A percentile compares a stretch with the other conserved stretches of the same genome.
phyloP scores from a whole-genome alignment of 768 basidiomycete genomes.

The Harrya chromipes region DNA sequence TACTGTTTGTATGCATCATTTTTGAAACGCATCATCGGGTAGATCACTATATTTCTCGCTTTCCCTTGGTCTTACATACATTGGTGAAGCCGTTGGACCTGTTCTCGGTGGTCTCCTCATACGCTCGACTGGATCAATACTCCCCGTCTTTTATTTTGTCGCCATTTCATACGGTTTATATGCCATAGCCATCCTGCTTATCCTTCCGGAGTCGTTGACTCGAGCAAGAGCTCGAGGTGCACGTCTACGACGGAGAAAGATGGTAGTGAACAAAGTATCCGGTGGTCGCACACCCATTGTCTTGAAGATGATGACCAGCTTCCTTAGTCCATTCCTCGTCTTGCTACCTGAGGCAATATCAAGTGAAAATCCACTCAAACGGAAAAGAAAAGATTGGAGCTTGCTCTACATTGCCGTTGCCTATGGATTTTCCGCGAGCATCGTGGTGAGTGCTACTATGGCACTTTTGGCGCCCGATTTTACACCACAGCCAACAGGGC shows the following conservation, averaged over 20 bases:
- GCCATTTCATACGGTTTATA: slow-evolving; percentile 47
- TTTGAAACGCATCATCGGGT: not conserved
- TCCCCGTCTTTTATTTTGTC: slow-evolving; percentile 74
- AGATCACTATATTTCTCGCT: slow-evolving; percentile 51
- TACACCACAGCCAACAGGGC: slow-evolving; percentile 40
- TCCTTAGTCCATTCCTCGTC: slow-evolving; percentile 69
- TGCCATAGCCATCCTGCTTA: slow-evolving; percentile 46
- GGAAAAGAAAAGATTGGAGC: slow-evolving; percentile 57
- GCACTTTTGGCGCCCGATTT: not conserved
- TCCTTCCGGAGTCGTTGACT: slow-evolving; percentile 80
- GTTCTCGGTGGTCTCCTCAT: slow-evolving; percentile 66
- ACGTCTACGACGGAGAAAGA: slow-evolving; percentile 11
- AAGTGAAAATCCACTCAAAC: slow-evolving; percentile 39
- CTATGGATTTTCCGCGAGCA: slow-evolving; percentile 44
- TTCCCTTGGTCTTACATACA: slow-evolving; percentile 61
- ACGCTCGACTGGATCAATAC: slow-evolving; percentile 46
- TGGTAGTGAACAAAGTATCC: slow-evolving; percentile 7
- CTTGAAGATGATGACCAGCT: slow-evolving; percentile 50
- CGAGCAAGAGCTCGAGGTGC: slow-evolving; percentile 38
- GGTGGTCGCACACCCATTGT: slow-evolving; percentile 1
- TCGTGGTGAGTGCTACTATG: slow-evolving; percentile 40
- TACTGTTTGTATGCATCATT: not conserved
- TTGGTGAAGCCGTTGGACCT: slow-evolving; percentile 78
- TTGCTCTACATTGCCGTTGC: slow-evolving; percentile 53
- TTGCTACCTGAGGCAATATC: slow-evolving; percentile 47